Evolutionary conservation across 495 filamentous ascomycete genomes (phyloP), one percentile per base, ranked within the genome.

Genomic region (Aspergillus mulundensis): DNA sequence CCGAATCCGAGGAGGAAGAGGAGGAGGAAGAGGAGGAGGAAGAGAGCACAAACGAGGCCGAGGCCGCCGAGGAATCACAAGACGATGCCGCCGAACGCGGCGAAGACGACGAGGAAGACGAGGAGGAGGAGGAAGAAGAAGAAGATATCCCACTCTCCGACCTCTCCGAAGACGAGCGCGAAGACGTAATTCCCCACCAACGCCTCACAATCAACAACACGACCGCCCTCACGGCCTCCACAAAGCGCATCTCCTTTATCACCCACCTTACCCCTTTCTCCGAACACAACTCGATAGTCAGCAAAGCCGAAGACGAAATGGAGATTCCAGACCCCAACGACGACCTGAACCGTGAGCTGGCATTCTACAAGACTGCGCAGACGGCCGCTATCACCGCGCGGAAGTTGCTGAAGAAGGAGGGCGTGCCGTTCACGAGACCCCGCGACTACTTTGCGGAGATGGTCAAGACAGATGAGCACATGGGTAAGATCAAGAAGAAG

Each of bases 151-250:
- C 92, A 7, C 80, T 95, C 41, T 93, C 91, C 32, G 90, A 95
- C 66, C 80, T 95, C 19, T 84, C 86, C 32, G 87, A 86, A 21
- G 87, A 89, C 63, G 90, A 94, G 57, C 86, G 84, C 61, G 90
- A 87, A 64, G 93, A 96, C 62, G 74, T 95, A 7, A 79, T 94
- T 49, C 88, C 91, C 16, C 86, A 95, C 70, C 90, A 94, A 66
- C 90, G 93, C 60, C 86, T 96, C 59, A 97, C 91, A 42, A 97
- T 97, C 76, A 97, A 98, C 80, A 98, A 98, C 77, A 90, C 88
- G 49, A 74, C 88, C 53, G 94, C 90, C 19, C 88, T 98, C 34
- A 83, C 78, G 53, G 74, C 86, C 57, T 81, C 89, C 25, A 78
- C 91, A 52, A 87, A 87, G 62, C 88, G 90, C 63, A 91, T 98